phyloP scores from a whole-genome alignment of 148 eudicot genomes.

The Drosera capensis region DNA sequence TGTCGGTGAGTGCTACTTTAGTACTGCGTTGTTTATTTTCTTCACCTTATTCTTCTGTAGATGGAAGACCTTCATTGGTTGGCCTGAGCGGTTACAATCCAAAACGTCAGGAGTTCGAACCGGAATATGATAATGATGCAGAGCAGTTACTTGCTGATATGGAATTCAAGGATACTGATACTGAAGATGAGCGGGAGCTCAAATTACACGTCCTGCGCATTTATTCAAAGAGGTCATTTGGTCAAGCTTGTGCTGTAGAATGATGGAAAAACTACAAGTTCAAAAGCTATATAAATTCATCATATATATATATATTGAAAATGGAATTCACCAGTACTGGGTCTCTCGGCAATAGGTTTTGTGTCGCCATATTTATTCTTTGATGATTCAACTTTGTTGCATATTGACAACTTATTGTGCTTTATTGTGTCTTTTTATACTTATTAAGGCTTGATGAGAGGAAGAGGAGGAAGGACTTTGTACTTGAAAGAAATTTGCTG shows the following conservation, averaged over 20 bases:
- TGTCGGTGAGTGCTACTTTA: too few relatives aligned
- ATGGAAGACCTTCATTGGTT: conserved; percentile 37
- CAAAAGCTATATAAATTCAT: too few relatives aligned
- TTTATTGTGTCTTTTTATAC: neutral
- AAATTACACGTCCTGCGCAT: conserved; percentile 30
- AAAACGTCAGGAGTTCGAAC: conserved; percentile 44
- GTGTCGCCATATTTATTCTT: neutral
- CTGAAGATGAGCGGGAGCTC: conserved; percentile 34
- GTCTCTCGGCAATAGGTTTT: neutral
- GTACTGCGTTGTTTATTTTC: too few relatives aligned
- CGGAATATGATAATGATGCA: conserved; percentile 45
- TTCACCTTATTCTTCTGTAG: conserved; percentile 26
- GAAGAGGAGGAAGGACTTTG: conserved; percentile 75
- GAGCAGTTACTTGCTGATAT: conserved; percentile 43
- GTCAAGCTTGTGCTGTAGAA: neutral
- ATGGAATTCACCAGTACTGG: too few relatives aligned
- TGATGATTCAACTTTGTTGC: neutral
- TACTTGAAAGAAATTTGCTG: conserved; percentile 66
- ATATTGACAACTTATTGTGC: neutral
- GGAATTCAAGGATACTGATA: conserved; percentile 46
- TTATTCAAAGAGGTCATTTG: conserved; percentile 23
- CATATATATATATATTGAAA: too few relatives aligned
- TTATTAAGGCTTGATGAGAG: conserved; percentile 71
- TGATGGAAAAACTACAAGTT: too few relatives aligned
- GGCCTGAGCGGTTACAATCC: conserved; percentile 33